Evolutionary conservation across 768 basidiomycete species (phyloP).

Genomic region (Daedaleopsis nitida): DNA sequence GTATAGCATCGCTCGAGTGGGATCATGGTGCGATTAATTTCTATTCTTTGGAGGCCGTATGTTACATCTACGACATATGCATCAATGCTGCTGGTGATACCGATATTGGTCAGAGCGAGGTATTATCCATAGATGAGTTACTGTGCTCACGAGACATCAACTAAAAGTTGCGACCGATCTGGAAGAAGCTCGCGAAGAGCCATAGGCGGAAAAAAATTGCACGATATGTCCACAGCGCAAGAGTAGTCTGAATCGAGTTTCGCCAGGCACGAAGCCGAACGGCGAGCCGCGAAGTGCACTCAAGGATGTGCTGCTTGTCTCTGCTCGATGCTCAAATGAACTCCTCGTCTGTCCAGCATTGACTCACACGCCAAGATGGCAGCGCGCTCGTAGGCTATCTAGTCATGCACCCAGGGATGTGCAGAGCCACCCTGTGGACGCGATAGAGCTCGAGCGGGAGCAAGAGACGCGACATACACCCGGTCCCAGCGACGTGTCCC

Average conservation of each 20-base stretch:
- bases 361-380: neutral
- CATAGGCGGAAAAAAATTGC: neutral
- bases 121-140: too few relatives aligned
- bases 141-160: too few relatives aligned
- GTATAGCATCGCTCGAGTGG: neutral
- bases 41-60: too few relatives aligned
- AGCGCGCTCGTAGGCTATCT: too few relatives aligned
- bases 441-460: neutral
- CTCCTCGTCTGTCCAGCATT: neutral
- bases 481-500: constrained; percentile 13
- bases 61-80: too few relatives aligned
- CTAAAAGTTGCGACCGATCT: too few relatives aligned
- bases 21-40: neutral
- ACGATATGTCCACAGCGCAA: constrained; percentile 1
- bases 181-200: neutral
- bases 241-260: constrained; percentile 26
- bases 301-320: constrained; percentile 5
- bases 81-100: too few relatives aligned
- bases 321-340: neutral
- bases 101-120: too few relatives aligned
- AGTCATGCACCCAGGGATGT: neutral
- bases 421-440: neutral
- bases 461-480: neutral
- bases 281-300: constrained; percentile 23
- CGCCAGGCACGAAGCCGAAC: constrained; percentile 1